A percentile compares a stretch with the other conserved stretches of the same genome.
These are phyloP conservation scores for Trametes polyzona DNA, from an alignment of 1,284 basidiomycete genomes.

Conservation along the genomic window DNA sequence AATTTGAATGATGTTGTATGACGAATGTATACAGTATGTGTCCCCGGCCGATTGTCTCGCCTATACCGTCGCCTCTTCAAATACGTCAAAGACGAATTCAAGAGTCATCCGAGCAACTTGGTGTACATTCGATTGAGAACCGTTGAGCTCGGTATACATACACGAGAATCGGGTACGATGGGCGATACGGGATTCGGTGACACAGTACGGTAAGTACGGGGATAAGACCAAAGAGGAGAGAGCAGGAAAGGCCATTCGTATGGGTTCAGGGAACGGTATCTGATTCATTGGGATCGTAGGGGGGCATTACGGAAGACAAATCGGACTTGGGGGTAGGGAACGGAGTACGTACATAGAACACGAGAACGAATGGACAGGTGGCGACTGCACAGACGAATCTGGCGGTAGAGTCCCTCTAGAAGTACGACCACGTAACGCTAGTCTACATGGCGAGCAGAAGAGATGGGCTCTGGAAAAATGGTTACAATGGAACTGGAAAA, in stretches of 20 bases:
- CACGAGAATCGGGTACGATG: constrained; percentile 8
- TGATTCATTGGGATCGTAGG: constrained; percentile 14
- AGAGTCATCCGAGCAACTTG: constrained; percentile 4
- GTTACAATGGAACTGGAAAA: constrained; percentile 16
- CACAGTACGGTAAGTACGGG: constrained; percentile 24
- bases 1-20: constrained; percentile 6
- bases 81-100: background rate
- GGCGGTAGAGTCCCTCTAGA: constrained; percentile 19
- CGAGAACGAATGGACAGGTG: constrained; percentile 1
- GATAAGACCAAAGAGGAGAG: background rate
- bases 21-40: constrained; percentile 1
- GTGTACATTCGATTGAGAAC: constrained; percentile 11
- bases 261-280: constrained; percentile 16
- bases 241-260: constrained; percentile 9
- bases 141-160: constrained; percentile 23
- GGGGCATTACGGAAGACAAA: constrained; percentile 3
- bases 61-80: too few species aligned
- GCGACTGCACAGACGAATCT: background rate
- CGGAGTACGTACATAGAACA: constrained; percentile 14
- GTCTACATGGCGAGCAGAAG: constrained; percentile 24
- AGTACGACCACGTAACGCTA: constrained; percentile 23
- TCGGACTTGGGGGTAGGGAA: background rate
- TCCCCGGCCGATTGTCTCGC: background rate
- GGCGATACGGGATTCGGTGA: constrained; percentile 9
- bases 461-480: constrained; percentile 20